These are phyloP conservation scores for Amaranthus tricolor DNA, from an alignment of 179 eudicot genomes.

Conservation along the genomic window DNA sequence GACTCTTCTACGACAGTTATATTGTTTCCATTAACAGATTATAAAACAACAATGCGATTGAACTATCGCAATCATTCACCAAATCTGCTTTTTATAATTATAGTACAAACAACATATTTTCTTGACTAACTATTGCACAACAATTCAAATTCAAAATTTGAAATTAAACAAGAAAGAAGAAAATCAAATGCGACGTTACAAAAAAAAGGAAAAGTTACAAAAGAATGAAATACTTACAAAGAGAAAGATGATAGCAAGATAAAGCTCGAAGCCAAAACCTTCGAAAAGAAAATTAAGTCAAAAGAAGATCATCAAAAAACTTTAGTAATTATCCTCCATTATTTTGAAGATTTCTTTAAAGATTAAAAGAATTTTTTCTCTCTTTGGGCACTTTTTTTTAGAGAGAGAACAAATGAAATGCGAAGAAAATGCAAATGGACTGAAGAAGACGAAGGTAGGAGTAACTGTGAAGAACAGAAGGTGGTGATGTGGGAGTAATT, in stretches of 20 bases:
- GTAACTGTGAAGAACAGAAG: conserved; percentile 1
- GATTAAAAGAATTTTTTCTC: too few species aligned
- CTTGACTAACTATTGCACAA: not conserved
- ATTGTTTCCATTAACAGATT: too few species aligned
- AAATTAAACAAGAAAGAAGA: not conserved
- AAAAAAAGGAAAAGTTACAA: not conserved
- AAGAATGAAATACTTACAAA: conserved; percentile 20
- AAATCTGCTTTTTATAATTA: not conserved
- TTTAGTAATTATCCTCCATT: conserved; percentile 2
- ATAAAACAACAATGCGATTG: too few species aligned
- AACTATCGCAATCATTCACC: not conserved
- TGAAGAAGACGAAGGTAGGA: conserved; percentile 5
- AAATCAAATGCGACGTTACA: not conserved
- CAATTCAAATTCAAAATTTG: not conserved
- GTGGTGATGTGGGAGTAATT: conserved; percentile 8
- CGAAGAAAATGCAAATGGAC: conserved; percentile 7
- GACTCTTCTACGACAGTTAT: too few species aligned
- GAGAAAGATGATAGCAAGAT: conserved; percentile 19
- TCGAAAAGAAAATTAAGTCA: not conserved
- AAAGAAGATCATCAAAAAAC: conserved; percentile 11
- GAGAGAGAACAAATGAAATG: conserved; percentile 5
- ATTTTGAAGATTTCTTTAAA: not conserved
- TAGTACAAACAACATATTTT: not conserved
- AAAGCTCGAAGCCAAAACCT: conserved; percentile 23
- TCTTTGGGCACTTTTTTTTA: not conserved